phyloP scores from a whole-genome alignment of 177 flowering plant species.

The Vitis hybrid region DNA sequence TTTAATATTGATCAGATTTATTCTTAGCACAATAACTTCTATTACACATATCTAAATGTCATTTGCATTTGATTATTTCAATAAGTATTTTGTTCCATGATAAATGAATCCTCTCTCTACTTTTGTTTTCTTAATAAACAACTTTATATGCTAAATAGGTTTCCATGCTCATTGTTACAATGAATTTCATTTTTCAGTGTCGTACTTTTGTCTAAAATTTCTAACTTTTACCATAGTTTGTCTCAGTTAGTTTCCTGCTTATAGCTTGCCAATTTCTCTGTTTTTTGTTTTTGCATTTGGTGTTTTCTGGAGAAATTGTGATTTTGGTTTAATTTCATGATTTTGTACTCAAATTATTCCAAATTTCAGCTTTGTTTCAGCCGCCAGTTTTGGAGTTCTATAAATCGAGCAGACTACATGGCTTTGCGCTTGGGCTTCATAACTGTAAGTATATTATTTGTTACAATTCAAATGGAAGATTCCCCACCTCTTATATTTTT shows the following conservation, averaged over 20 bases:
- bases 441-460: slow-evolving; percentile 43
- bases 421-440: slow-evolving; percentile 84
- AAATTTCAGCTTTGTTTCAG: slow-evolving; percentile 79
- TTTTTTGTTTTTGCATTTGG: background rate
- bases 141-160: background rate
- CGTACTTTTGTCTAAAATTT: too few species aligned
- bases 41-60: background rate
- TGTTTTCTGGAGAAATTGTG: background rate
- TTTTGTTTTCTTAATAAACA: background rate
- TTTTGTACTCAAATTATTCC: slow-evolving; percentile 5
- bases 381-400: slow-evolving; percentile 87
- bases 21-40: too few species aligned
- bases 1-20: too few species aligned
- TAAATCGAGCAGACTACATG: slow-evolving; percentile 73
- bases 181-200: too few species aligned
- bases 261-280: too few species aligned
- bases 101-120: background rate
- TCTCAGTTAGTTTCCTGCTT: background rate
- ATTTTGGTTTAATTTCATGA: background rate
- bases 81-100: background rate
- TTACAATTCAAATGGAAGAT: background rate
- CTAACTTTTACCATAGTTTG: background rate
- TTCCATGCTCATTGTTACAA: background rate
- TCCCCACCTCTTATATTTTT: background rate
- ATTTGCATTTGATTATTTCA: background rate